Base-by-base conservation (phyloP, 78 protist species). In the Dictyostelium purpureum region DNA sequence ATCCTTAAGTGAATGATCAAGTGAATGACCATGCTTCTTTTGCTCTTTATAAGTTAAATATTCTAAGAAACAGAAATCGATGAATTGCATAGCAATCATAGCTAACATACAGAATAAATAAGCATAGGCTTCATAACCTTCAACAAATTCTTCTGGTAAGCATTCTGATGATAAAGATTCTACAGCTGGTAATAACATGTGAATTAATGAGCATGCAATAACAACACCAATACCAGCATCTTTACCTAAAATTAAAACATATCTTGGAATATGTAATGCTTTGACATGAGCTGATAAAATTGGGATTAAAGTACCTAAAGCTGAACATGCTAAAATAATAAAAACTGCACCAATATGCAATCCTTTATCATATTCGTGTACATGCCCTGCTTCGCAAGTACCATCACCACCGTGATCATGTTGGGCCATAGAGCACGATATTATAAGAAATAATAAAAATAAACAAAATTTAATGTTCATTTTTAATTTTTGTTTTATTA, bases 161-260 rank as follows among this genome's bases (percentile, higher is more conserved):
- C 93, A 88, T 1, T 40, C 66, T 0, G 61, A 66, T 43, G 76
- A 33, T 31, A 88, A 38, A 42, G 77, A 51, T 6, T 40, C 89
- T 0, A 24, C 49, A 2, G 90, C 89, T 38, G 77, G 83, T 21
- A 74, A 40, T 38, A 88, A 51, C 93, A 88, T 88, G 54, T 88
- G 93, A 54, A 88, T 56, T n/a, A 88, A 45, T 1, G 85, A 81
- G 14, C 67, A 74, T 0, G 94, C 88, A 26, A 90, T 19, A 49
- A 90, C 45, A 10, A 90, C 94, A 63, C 94, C 94, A 24, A 75
- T 52, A 31, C 94, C 94, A 52, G 65, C 54, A 40, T 43, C 59
- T 76, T 90, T 90, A n/a, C 94, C 88, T 1, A 79, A 33, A 0
- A 33, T 38, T 24, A 90, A 40, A 18, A 56, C 35, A 54, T 67